Conservation (phyloP, 495 filamentous ascomycete genomes). For the Neurospora pannonica region DNA sequence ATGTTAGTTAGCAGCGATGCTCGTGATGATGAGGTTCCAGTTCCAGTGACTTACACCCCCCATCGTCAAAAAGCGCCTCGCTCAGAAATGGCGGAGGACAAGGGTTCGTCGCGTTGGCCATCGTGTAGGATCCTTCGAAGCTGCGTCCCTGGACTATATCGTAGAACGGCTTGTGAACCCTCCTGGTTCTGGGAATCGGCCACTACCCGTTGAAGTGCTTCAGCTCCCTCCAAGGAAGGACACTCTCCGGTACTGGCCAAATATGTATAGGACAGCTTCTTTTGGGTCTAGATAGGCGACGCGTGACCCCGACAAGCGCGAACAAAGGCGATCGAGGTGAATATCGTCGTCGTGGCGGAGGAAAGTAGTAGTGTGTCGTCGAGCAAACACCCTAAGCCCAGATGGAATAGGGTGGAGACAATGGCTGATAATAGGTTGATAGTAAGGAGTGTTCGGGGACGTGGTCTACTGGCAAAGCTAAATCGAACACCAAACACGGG, state of each 20-base stretch:
- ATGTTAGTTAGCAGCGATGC: constrained; percentile 6
- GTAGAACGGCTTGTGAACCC: neutral
- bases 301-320: neutral
- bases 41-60: constrained; percentile 31
- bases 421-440: neutral
- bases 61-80: constrained; percentile 21
- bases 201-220: neutral
- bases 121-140: neutral
- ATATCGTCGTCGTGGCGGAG: neutral
- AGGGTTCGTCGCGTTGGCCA: constrained; percentile 6
- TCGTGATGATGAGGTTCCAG: neutral
- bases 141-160: neutral
- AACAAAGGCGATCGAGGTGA: neutral
- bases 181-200: neutral
- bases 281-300: neutral
- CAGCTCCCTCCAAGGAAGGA: neutral
- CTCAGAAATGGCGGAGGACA: constrained; percentile 30
- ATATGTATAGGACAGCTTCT: neutral
- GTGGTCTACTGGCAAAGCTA: neutral
- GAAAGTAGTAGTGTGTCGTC: constrained; percentile 4
- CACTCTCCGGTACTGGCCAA: neutral
- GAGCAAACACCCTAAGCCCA: constrained; percentile 2
- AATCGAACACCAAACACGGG: neutral
- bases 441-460: neutral
- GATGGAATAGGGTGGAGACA: neutral